Conservation (phyloP, 2,329 filamentous ascomycete species). For the Ilyonectria robusta region DNA sequence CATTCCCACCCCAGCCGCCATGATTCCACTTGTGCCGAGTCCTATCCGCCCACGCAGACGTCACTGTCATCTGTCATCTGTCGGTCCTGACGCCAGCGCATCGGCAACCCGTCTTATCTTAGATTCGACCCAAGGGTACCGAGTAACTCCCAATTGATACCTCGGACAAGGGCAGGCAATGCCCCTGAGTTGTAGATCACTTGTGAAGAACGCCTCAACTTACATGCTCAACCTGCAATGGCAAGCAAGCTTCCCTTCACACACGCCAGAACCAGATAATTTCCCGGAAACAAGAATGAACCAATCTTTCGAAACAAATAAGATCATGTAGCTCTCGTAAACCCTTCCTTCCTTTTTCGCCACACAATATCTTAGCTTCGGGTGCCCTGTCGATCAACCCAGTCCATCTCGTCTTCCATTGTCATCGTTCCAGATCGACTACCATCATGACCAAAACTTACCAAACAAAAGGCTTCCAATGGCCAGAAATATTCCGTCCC, state of each 20-base stretch:
- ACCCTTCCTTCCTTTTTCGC: neutral
- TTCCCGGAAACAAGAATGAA: neutral
- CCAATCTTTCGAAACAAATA: neutral
- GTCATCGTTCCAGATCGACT: neutral
- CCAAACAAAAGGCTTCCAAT: neutral
- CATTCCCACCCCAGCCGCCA: slow-evolving; percentile 6
- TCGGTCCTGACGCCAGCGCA: neutral
- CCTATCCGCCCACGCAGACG: neutral
- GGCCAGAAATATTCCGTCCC: neutral
- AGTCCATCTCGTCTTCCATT: slow-evolving; percentile 4
- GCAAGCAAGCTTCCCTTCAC: neutral
- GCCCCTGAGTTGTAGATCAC: neutral
- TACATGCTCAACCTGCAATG: neutral
- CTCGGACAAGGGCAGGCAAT: neutral
- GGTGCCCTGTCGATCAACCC: slow-evolving; percentile 25
- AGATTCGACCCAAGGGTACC: neutral
- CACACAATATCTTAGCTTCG: slow-evolving; percentile 1
- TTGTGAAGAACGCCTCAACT: neutral
- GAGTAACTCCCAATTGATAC: neutral
- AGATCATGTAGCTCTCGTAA: neutral
- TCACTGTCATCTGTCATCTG: neutral
- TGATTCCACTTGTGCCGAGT: neutral
- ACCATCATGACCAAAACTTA: neutral
- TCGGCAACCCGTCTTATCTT: neutral
- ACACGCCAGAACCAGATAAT: neutral